Percentiles rank a stretch among this genome's conserved stretches.
Conservation (phyloP, 1,284 basidiomycete species). For the Ceratorhiza oryzae-sativae region DNA sequence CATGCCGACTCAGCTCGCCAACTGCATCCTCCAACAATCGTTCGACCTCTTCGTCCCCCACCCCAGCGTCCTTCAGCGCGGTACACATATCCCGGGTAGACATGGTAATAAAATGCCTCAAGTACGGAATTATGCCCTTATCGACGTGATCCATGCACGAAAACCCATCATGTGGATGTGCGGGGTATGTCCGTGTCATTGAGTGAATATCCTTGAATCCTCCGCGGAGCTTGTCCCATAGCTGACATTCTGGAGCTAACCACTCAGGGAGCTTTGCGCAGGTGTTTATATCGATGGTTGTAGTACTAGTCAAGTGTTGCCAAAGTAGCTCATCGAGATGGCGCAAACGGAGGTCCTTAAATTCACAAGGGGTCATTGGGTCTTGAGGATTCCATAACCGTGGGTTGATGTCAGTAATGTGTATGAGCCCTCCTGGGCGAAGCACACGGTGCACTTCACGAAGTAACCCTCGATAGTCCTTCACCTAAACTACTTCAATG, state of each 20-base stretch:
- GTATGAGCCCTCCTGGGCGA: slow-evolving; percentile 4
- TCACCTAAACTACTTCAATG: background rate
- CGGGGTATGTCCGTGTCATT: background rate
- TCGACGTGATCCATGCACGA: background rate
- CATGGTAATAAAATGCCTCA: background rate
- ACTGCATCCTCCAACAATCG: background rate
- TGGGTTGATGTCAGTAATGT: background rate
- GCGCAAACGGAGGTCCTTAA: background rate
- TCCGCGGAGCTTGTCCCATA: background rate
- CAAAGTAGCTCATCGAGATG: background rate
- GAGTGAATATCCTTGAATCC: slow-evolving; percentile 1
- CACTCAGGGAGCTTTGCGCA: background rate
- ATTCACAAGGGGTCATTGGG: background rate
- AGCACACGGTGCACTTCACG: slow-evolving; percentile 10
- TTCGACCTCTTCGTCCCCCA: background rate
- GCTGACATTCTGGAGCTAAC: background rate
- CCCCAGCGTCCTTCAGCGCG: background rate
- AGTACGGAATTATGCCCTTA: background rate
- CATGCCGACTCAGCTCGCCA: background rate
- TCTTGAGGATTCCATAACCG: background rate
- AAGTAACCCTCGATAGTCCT: background rate
- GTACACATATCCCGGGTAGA: background rate
- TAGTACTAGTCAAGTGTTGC: background rate
- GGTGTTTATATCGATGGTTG: background rate
- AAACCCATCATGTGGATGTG: background rate